Evolutionary conservation across 768 basidiomycete genomes (phyloP), one percentile per base, ranked within the genome.

Genomic region (Rhodosporidiobolus odoratus): DNA sequence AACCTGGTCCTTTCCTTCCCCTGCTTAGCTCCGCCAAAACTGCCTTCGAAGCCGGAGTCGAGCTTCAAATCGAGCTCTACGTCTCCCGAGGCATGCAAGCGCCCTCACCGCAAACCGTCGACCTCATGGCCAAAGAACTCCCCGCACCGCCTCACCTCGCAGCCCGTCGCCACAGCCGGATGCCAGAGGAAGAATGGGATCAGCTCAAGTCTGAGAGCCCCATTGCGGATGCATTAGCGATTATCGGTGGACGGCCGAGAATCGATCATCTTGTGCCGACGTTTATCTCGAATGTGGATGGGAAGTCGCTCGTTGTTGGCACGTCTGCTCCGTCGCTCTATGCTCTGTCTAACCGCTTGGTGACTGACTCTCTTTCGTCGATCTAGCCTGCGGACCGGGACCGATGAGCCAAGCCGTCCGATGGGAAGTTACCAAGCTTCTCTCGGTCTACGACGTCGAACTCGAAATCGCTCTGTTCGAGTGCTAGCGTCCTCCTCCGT

Each of bases 381-480:
- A 12, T 32, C 4, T 21, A 59, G 65, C 65, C 23, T 65, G 69
- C 56, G 69, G 65, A 3, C 69, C 65, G 23, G 53, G 59, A 4
- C 47, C 69, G 19, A 70, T 70, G 69, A 58, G 63, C 2, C 12
- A 58, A 1, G 63, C 63, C 34, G 63, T 65, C 0, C 69, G 69
- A 2, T 64, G 54, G 52, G 69, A 70, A 56, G 41, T 45, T 25
- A 70, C 69, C 40, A 70, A 70, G 53, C 59, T 65, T 23, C 54
- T 70, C 52, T 41, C 58, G n/a, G 45, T 53, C 2, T 65, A 70
- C 50, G 48, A 50, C 37, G 69, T 70, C 43, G 47, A 58, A 48
- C 63, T 70, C 32, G 69, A 70, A n/a, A 57, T 70, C 23, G 69
- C 69, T 9, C 69, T 70, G 8, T 70, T 70, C 58, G 69, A 70